phyloP scores from a whole-genome alignment of 805 yeast species.

The Metschnikowia reukaufii region DNA sequence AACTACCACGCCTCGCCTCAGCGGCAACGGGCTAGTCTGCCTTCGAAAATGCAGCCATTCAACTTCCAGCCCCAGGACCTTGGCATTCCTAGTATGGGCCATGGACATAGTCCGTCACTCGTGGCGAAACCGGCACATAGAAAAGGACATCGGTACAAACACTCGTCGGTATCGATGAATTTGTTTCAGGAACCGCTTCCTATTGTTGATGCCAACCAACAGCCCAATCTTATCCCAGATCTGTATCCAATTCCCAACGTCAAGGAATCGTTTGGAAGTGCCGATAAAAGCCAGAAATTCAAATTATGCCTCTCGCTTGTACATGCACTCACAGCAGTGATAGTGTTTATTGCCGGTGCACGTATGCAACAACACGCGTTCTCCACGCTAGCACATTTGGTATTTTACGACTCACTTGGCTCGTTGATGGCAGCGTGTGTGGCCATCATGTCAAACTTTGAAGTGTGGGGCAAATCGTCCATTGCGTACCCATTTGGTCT shows the following conservation, averaged over 20 bases:
- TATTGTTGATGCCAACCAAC: slow-evolving; percentile 40
- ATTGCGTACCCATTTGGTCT: slow-evolving; percentile 88
- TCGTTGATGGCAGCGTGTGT: slow-evolving; percentile 68
- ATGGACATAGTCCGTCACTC: slow-evolving; percentile 12
- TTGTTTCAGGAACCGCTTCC: slow-evolving; percentile 89
- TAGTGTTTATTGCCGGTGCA: slow-evolving; percentile 62
- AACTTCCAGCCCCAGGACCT: slow-evolving; percentile 59
- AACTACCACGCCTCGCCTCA: slow-evolving; percentile 14
- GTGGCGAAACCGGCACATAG: slow-evolving; percentile 63
- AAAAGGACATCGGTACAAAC: slow-evolving; percentile 93
- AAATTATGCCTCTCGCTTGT: slow-evolving; percentile 57
- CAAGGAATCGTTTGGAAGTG: slow-evolving; percentile 60
- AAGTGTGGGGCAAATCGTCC: slow-evolving; percentile 84
- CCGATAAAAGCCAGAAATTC: slow-evolving; percentile 56
- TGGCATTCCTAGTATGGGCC: slow-evolving; percentile 18
- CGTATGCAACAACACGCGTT: slow-evolving; percentile 57
- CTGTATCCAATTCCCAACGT: slow-evolving; percentile 72
- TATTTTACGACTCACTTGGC: slow-evolving; percentile 84
- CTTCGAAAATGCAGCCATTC: slow-evolving; percentile 48
- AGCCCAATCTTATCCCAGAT: slow-evolving; percentile 61
- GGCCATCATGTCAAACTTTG: slow-evolving; percentile 84
- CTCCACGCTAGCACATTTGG: slow-evolving; percentile 79
- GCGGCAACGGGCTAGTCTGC: slow-evolving; percentile 15
- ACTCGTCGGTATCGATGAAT: slow-evolving; percentile 94
- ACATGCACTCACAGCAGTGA: slow-evolving; percentile 56